These are phyloP conservation scores for Penicillium canariense DNA, from an alignment of 495 filamentous ascomycete species.

Conservation along the genomic window DNA sequence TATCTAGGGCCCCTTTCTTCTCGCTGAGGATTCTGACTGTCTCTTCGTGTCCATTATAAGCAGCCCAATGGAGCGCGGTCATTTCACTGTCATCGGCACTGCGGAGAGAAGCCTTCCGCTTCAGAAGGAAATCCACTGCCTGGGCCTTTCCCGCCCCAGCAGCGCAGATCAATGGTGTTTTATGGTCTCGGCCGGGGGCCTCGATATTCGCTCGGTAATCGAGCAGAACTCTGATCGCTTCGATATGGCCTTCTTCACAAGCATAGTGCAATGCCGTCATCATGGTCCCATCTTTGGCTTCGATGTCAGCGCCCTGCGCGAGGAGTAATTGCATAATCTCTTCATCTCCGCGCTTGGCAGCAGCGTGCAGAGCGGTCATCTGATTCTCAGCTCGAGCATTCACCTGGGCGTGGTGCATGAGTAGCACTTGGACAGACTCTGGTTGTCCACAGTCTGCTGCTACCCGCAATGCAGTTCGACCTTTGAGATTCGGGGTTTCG, in stretches of 20 bases:
- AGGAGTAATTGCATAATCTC: constrained; percentile 35
- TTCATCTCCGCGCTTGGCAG: constrained; percentile 35
- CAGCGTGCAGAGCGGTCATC: constrained; percentile 40
- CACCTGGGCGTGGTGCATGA: constrained; percentile 30
- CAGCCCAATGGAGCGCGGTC: constrained; percentile 48
- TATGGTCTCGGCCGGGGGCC: constrained; percentile 28
- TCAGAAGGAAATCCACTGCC: constrained; percentile 35
- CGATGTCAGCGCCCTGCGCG: constrained; percentile 35
- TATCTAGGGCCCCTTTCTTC: constrained; percentile 28
- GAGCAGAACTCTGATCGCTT: constrained; percentile 34
- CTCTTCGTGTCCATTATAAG: constrained; percentile 42
- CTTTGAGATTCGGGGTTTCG: constrained; percentile 31
- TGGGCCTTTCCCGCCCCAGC: constrained; percentile 32
- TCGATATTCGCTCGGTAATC: constrained; percentile 39
- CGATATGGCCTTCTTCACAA: constrained; percentile 33
- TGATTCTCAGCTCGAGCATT: constrained; percentile 39
- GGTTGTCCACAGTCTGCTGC: constrained; percentile 32
- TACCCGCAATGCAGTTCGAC: constrained; percentile 38
- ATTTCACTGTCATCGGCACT: constrained; percentile 37
- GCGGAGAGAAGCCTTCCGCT: constrained; percentile 33
- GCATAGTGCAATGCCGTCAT: constrained; percentile 46
- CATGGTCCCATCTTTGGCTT: constrained; percentile 41
- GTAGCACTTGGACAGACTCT: constrained; percentile 21
- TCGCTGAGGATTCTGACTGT: constrained; percentile 36
- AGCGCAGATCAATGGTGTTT: constrained; percentile 44